Evolutionary conservation across 257 asterid species (phyloP).

Genomic region (Solanum etuberosum): DNA sequence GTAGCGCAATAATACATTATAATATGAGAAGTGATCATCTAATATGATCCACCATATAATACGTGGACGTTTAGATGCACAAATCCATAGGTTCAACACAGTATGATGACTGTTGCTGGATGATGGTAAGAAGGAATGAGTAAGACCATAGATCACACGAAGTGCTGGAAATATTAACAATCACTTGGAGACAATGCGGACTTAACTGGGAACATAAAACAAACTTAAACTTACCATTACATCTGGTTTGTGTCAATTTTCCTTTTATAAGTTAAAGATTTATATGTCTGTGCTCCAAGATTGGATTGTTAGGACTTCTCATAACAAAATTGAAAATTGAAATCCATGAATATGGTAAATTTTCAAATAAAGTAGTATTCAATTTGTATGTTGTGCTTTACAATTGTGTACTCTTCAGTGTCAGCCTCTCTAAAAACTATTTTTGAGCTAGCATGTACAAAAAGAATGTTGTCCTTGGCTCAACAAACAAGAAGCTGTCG

Average conservation of each 20-base stretch:
- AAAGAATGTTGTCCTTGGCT: not conserved
- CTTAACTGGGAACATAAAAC: no score
- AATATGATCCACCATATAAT: not conserved
- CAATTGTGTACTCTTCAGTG: not conserved
- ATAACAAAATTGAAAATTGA: not conserved
- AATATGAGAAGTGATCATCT: not conserved
- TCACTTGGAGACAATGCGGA: no score
- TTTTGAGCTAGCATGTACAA: not conserved
- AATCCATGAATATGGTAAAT: not conserved
- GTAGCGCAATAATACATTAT: not conserved
- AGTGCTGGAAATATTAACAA: no score
- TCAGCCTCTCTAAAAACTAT: not conserved
- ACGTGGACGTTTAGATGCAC: not conserved
- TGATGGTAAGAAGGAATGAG: no score
- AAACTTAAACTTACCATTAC: no score
- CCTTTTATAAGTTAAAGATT: no score
- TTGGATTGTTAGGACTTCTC: not conserved
- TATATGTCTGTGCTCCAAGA: no score
- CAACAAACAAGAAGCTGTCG: not conserved
- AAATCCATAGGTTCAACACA: not conserved
- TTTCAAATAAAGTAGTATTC: not conserved
- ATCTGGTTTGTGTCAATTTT: no score
- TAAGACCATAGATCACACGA: no score
- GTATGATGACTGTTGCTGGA: not conserved
- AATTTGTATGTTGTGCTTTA: not conserved